Conservation (phyloP, 192 early-diverging fungal species). For the Geosiphon pyriformis region DNA sequence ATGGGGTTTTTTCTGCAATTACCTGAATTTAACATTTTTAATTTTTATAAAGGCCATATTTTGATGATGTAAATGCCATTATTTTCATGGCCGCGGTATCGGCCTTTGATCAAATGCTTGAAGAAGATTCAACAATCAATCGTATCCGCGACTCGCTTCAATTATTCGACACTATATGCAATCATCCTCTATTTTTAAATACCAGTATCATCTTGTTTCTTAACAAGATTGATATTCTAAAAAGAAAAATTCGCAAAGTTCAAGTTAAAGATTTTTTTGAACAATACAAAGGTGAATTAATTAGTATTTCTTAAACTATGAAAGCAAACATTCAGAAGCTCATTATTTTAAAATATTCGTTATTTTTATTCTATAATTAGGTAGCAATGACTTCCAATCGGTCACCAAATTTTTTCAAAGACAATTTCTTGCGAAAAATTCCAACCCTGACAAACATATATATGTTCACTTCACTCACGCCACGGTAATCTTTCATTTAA, state of each 20-base stretch:
- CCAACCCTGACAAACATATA: conserved; percentile 40
- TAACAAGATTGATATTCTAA: conserved; percentile 63
- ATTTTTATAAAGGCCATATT: conserved; percentile 44
- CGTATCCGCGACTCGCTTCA: conserved; percentile 41
- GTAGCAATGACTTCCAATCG: conserved; percentile 39
- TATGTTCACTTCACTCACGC: conserved; percentile 47
- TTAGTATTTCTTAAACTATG: too few species aligned
- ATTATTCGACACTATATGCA: conserved; percentile 40
- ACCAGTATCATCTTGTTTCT: conserved; percentile 59
- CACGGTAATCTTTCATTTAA: conserved; percentile 32
- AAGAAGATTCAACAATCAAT: conserved; percentile 59
- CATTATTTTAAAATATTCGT: not conserved
- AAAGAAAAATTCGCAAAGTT: conserved; percentile 42
- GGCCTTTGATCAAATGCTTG: conserved; percentile 56
- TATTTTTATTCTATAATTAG: not conserved
- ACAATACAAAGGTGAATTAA: conserved; percentile 46
- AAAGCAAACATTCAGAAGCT: too few species aligned
- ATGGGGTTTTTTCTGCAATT: not conserved
- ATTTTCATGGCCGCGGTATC: conserved; percentile 65
- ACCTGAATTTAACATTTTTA: not conserved
- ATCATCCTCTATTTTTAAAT: conserved; percentile 43
- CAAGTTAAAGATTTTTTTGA: conserved; percentile 50
- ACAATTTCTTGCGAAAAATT: conserved; percentile 37
- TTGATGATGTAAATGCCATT: conserved; percentile 64
- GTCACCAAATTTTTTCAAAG: conserved; percentile 44